phyloP scores from a whole-genome alignment of 371 early-diverging fungal species.

The Mortierella sp. region DNA sequence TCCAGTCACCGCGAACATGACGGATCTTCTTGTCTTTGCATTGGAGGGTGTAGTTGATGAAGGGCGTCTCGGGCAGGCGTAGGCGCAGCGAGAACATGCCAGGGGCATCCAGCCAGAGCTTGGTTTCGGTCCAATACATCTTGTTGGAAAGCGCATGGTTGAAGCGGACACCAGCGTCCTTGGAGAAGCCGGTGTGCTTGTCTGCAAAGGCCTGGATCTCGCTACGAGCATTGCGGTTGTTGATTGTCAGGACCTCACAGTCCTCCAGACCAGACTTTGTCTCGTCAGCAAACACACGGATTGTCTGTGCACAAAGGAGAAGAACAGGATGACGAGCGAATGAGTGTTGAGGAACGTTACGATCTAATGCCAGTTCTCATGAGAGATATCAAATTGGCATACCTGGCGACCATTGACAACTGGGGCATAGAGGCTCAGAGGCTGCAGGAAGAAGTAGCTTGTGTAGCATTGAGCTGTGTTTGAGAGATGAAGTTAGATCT shows the following conservation, averaged over 20 bases:
- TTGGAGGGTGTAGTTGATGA: slow-evolving; percentile 15
- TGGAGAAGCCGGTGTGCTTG: slow-evolving; percentile 16
- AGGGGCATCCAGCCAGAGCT: neutral
- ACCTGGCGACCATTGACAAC: slow-evolving; percentile 23
- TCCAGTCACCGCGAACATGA: slow-evolving; percentile 10
- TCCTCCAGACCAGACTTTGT: neutral
- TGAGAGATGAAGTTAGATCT: too few species aligned
- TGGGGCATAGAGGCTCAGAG: slow-evolving; percentile 17
- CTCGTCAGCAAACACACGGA: slow-evolving; percentile 3
- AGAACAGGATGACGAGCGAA: too few species aligned
- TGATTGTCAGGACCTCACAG: slow-evolving; percentile 10
- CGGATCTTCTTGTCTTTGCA: slow-evolving; percentile 2
- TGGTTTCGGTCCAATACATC: neutral
- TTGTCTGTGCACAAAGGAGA: neutral
- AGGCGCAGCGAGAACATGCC: slow-evolving; percentile 15
- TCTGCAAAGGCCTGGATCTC: slow-evolving; percentile 14
- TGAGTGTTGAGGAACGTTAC: neutral
- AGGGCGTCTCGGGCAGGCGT: slow-evolving; percentile 1
- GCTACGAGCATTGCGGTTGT: neutral
- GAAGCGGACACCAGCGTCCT: slow-evolving; percentile 19
- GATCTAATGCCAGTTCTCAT: neutral
- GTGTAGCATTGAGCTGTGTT: slow-evolving; percentile 17
- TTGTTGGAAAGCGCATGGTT: slow-evolving; percentile 10
- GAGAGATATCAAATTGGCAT: neutral
- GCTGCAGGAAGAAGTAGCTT: neutral